Conservation (phyloP, 2,329 filamentous ascomycete species). For the Neonectria ditissima region DNA sequence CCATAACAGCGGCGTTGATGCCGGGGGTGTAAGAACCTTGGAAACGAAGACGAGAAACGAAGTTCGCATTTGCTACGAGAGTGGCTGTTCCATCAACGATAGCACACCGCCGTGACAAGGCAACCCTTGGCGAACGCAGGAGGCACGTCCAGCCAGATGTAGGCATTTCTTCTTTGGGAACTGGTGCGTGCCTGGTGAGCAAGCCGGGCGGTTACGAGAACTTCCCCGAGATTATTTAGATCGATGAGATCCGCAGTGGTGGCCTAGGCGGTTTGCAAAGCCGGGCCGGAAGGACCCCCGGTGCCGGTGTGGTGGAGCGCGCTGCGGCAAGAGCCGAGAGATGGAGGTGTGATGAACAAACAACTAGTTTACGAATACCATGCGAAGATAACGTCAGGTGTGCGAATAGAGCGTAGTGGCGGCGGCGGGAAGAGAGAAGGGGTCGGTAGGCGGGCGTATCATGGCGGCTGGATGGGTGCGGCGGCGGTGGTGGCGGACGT, state of each 20-base stretch:
- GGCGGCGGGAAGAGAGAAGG: not conserved
- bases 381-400: not conserved
- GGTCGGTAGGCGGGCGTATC: not conserved
- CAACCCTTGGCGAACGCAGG: not conserved
- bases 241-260: constrained; percentile 9
- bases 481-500: not conserved
- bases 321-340: not conserved
- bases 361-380: not conserved
- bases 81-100: not conserved
- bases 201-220: not conserved
- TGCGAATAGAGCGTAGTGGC: not conserved
- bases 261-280: constrained; percentile 2
- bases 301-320: not conserved
- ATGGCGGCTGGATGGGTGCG: not conserved
- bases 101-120: not conserved
- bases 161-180: not conserved
- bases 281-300: not conserved
- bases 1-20: constrained; percentile 9
- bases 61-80: not conserved
- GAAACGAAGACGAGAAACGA: not conserved
- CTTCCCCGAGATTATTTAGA: constrained; percentile 1
- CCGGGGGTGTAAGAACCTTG: not conserved
- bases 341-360: not conserved
- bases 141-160: not conserved
- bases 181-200: not conserved